These are phyloP conservation scores for Pichia nanzhaoensis DNA, from an alignment of 805 yeast species.

Conservation along the genomic window DNA sequence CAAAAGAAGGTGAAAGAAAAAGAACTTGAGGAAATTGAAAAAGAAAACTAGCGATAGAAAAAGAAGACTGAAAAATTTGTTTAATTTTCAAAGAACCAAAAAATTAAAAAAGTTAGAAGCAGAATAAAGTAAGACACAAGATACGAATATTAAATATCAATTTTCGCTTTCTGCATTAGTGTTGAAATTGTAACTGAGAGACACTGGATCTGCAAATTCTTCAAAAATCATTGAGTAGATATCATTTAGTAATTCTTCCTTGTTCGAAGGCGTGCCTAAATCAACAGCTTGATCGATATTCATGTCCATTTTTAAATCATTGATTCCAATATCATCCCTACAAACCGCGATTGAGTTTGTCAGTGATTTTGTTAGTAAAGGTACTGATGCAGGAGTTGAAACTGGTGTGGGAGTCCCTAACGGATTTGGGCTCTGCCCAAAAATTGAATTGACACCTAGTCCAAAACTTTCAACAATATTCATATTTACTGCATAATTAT, in stretches of 20 bases:
- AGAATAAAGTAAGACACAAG: neutral
- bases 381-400: neutral
- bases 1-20: too few relatives aligned
- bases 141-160: neutral
- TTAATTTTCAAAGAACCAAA: too few relatives aligned
- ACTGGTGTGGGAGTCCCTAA: neutral
- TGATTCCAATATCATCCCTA: neutral
- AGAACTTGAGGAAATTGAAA: too few relatives aligned
- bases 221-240: constrained; percentile 41
- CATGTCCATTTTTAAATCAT: neutral
- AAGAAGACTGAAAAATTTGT: too few relatives aligned
- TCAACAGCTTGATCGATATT: neutral
- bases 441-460: neutral
- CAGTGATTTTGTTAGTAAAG: neutral
- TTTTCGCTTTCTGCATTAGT: neutral
- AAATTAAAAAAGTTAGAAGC: too few relatives aligned
- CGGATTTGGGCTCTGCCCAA: neutral
- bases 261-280: constrained; percentile 1
- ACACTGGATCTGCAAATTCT: constrained; percentile 35
- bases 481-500: neutral
- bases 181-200: constrained; percentile 19
- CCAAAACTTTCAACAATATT: neutral
- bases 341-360: too few relatives aligned
- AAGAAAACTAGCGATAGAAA: too few relatives aligned
- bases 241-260: constrained; percentile 33